Percentiles rank a stretch among this genome's conserved stretches.
Conservation (phyloP, 352 stramenopile species). For the Pythium oligandrum region DNA sequence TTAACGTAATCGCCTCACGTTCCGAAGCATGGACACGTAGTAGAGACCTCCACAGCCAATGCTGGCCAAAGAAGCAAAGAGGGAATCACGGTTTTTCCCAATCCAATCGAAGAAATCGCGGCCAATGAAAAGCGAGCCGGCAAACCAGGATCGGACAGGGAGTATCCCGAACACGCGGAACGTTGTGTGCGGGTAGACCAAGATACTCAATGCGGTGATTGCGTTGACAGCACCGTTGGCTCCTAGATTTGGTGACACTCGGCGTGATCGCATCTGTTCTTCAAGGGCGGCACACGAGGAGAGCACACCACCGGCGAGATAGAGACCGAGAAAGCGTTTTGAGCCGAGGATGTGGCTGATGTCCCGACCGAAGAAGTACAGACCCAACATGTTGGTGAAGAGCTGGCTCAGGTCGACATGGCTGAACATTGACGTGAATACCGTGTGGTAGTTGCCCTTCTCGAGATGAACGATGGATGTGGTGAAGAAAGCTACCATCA, state of each 20-base stretch:
- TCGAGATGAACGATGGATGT: constrained; percentile 62
- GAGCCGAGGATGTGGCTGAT: constrained; percentile 63
- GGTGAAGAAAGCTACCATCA: constrained; percentile 74
- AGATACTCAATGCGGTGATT: constrained; percentile 67
- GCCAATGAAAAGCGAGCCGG: constrained; percentile 65
- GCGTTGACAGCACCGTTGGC: constrained; percentile 76
- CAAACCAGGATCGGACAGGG: constrained; percentile 68
- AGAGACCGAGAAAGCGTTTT: constrained; percentile 65
- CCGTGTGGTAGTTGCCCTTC: constrained; percentile 64
- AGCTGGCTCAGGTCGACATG: constrained; percentile 53
- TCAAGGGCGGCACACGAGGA: constrained; percentile 55
- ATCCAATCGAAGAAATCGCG: constrained; percentile 64
- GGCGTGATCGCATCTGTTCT: constrained; percentile 49
- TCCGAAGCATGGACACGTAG: constrained; percentile 50
- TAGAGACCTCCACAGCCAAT: constrained; percentile 54
- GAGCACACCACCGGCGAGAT: constrained; percentile 64
- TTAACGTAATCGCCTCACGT: constrained; percentile 21
- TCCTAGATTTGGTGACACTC: constrained; percentile 51
- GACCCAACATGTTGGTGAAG: constrained; percentile 64
- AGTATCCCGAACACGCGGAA: constrained; percentile 76
- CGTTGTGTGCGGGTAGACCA: constrained; percentile 66
- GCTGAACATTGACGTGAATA: constrained; percentile 72
- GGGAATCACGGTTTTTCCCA: constrained; percentile 42
- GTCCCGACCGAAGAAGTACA: constrained; percentile 74
- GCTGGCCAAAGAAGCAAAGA: constrained; percentile 68